These are phyloP conservation scores for Batkoa obscura DNA, from an alignment of 371 early-diverging fungal species.

Conservation along the genomic window DNA sequence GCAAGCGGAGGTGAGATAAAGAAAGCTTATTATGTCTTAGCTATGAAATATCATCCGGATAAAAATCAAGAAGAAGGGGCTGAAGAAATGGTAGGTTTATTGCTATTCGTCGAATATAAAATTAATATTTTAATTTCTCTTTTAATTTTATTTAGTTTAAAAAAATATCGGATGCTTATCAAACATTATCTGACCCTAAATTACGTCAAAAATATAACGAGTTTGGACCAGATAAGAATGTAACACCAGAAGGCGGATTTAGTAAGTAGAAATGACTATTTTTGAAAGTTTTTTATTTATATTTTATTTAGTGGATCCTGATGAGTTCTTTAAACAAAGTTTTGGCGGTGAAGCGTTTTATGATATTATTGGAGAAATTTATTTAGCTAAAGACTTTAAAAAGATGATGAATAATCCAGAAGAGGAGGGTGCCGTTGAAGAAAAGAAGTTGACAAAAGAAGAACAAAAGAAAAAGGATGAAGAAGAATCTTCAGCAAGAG, in stretches of 20 bases:
- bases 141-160: conserved; percentile 39
- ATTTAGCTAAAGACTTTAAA: conserved; percentile 77
- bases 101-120: neutral
- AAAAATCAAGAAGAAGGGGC: conserved; percentile 75
- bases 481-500: conserved; percentile 17
- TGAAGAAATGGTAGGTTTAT: conserved; percentile 45
- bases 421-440: conserved; percentile 31
- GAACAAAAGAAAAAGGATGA: conserved; percentile 34
- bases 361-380: conserved; percentile 88
- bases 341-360: conserved; percentile 91
- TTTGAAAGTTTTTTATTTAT: conserved; percentile 23
- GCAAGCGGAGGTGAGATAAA: conserved; percentile 84
- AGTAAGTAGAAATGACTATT: conserved; percentile 36
- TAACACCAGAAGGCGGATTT: conserved; percentile 54
- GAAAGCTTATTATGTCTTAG: conserved; percentile 80
- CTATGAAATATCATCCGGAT: conserved; percentile 90
- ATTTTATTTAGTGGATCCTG: conserved; percentile 45
- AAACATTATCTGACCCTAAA: conserved; percentile 73
- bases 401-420: conserved; percentile 44
- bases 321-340: conserved; percentile 79
- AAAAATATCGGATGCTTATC: conserved; percentile 87
- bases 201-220: conserved; percentile 71
- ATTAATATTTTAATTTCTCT: neutral
- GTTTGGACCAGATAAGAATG: conserved; percentile 46
- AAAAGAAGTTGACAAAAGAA: conserved; percentile 20